Conservation (phyloP, 768 basidiomycete species). For the Dacryopinax primogenitus region DNA sequence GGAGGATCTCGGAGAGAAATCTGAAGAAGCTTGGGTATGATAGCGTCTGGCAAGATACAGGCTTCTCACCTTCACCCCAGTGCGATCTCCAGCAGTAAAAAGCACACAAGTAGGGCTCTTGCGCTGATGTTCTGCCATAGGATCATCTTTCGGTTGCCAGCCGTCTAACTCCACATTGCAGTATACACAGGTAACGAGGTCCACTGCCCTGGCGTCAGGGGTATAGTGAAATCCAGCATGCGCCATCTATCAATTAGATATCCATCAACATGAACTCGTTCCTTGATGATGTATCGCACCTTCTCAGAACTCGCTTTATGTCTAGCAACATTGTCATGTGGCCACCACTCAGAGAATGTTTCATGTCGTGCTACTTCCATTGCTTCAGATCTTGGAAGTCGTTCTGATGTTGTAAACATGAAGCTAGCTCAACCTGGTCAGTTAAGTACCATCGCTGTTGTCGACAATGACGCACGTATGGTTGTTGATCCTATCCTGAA, state of each 20-base stretch:
- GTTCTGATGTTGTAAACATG: constrained; percentile 42
- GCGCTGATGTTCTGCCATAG: constrained; percentile 68
- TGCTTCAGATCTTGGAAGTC: constrained; percentile 49
- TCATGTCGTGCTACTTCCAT: constrained; percentile 64
- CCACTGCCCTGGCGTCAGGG: constrained; percentile 40
- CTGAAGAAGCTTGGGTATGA: neutral
- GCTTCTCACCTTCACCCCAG: neutral
- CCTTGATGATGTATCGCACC: constrained; percentile 28
- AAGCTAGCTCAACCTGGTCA: constrained; percentile 33
- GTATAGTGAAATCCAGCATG: constrained; percentile 77
- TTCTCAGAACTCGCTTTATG: constrained; percentile 63
- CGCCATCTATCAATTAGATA: constrained; percentile 50
- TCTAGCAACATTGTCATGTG: constrained; percentile 46
- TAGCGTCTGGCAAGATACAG: neutral
- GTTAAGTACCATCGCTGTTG: neutral
- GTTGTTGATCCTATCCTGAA: neutral
- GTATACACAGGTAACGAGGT: constrained; percentile 75
- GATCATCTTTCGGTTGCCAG: constrained; percentile 82
- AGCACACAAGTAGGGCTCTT: constrained; percentile 47
- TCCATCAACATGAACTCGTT: neutral
- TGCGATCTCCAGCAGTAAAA: constrained; percentile 23
- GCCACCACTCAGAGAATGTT: constrained; percentile 54
- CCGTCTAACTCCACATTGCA: constrained; percentile 68
- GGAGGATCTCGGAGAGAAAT: neutral
- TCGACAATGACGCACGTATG: neutral